Conservation (phyloP, 2,329 filamentous ascomycete species). For the Fusarium transvaalense region DNA sequence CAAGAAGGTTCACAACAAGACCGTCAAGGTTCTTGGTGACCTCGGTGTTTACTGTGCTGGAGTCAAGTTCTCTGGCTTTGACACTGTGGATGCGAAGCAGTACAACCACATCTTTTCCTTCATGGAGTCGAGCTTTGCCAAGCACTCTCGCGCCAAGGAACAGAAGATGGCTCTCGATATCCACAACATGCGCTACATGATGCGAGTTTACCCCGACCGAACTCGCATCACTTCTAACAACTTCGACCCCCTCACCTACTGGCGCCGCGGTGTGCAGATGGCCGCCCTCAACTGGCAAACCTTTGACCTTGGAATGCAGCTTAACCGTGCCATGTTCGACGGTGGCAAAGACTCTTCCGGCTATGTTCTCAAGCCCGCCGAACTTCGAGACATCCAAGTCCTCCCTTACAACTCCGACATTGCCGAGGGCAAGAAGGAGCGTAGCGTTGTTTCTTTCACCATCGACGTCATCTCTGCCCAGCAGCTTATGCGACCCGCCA, state of each 20-base stretch:
- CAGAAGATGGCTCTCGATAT: conserved; percentile 83
- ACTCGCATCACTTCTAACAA: conserved; percentile 89
- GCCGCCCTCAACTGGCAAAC: conserved; percentile 98
- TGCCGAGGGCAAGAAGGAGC: conserved; percentile 75
- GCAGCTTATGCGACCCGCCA: conserved; percentile 86
- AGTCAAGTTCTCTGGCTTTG: conserved; percentile 87
- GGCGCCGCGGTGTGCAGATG: conserved; percentile 98
- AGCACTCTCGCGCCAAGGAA: conserved; percentile 79
- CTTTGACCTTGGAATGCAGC: conserved; percentile 93
- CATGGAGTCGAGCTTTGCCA: conserved; percentile 88
- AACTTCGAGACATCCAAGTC: conserved; percentile 79
- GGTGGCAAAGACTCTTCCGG: conserved; percentile 87
- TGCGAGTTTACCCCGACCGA: conserved; percentile 92
- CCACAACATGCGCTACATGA: conserved; percentile 92
- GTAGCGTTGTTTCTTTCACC: conserved; percentile 85
- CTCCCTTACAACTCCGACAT: conserved; percentile 63
- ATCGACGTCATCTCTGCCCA: conserved; percentile 95
- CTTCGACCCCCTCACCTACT: conserved; percentile 93
- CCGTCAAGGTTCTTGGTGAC: conserved; percentile 83
- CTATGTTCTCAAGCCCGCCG: conserved; percentile 92
- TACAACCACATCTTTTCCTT: conserved; percentile 98
- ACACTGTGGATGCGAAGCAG: conserved; percentile 80
- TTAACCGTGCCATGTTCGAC: conserved; percentile 98
- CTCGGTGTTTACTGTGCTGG: conserved; percentile 82
- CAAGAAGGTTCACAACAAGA: conserved; percentile 82